Evolutionary conservation across 345 rosid species (phyloP), one percentile per base, ranked within the genome.

Genomic region (Moricandia moricandioides): DNA sequence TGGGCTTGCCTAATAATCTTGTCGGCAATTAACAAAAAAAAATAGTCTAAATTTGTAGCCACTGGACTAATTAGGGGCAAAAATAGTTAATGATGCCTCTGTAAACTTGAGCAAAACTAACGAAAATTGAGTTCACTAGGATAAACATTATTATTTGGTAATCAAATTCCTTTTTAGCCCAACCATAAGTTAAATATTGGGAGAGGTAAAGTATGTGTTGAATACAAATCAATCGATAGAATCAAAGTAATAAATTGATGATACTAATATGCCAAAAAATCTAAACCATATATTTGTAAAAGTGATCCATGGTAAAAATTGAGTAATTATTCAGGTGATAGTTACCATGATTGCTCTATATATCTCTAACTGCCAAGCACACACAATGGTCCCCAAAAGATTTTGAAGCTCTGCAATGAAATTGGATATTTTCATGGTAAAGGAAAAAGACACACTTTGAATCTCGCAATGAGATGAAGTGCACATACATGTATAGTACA

Each of bases 371-470:
- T 21, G 40, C 51, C 65, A 78, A 61, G 78, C 65, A 72, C 65
- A 59, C 49, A 67, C 43, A 24, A 67, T 67, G 81, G 81, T 72
- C 81, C 76, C 81, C 57, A 58, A 0, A 39, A 8, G 39, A 47
- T 60, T 21, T 18, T 43, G 17, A 31, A 26, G 68, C 72, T 58
- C 71, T 35, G 65, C 45, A 37, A 26, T 30, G 17, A 64, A 47
- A 34, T 1, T 17, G 16, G 81, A 78, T 61, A 61, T 67, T 67
- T 72, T 78, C 40, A 60, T 7, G 62, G 47, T 18, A 4, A 8
- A 49, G 13, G 34, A 6, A 60, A 70, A 66, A 35, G 59, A 12
- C 6, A 43, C 5, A 1, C 49, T 14, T 43, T 14, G 14, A 43
- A 43, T 11, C n/a, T 43, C 6, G 3, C 16, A 43, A 12, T 43